Evolutionary conservation across 176 grass and related monocot species (phyloP).

Genomic region (Musa beccarii): DNA sequence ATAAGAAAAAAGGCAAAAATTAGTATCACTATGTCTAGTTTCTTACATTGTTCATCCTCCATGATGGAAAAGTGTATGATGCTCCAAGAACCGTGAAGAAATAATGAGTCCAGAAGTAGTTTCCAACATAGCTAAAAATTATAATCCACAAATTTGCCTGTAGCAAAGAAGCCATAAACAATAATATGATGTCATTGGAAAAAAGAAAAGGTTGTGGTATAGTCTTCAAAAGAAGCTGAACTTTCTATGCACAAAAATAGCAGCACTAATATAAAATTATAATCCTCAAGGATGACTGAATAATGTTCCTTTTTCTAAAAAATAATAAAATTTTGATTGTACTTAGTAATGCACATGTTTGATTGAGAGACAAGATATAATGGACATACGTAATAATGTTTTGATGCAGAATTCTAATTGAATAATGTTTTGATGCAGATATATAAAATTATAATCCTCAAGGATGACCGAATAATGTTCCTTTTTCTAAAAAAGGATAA

Average conservation of each 20-base stretch:
- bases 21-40: neutral
- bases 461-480: too few relatives aligned
- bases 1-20: neutral
- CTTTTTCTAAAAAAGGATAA: too few relatives aligned
- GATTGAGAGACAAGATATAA: constrained; percentile 13
- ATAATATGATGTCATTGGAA: neutral
- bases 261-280: neutral
- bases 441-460: too few relatives aligned
- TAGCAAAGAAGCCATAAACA: constrained; percentile 19
- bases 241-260: neutral
- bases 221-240: neutral
- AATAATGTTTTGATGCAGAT: neutral
- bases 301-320: too few relatives aligned
- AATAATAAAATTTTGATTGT: too few relatives aligned
- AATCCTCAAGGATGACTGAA: too few relatives aligned
- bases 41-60: constrained; percentile 98
- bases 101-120: constrained; percentile 99
- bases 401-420: too few relatives aligned
- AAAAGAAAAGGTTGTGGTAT: neutral
- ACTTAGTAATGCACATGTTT: neutral
- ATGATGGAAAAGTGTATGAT: constrained; percentile 97
- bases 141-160: constrained; percentile 98
- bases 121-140: constrained; percentile 99
- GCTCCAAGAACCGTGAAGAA: constrained; percentile 95
- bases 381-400: constrained; percentile 21